Conservation (phyloP, 1,284 basidiomycete species). For the Boletellus sp. region DNA sequence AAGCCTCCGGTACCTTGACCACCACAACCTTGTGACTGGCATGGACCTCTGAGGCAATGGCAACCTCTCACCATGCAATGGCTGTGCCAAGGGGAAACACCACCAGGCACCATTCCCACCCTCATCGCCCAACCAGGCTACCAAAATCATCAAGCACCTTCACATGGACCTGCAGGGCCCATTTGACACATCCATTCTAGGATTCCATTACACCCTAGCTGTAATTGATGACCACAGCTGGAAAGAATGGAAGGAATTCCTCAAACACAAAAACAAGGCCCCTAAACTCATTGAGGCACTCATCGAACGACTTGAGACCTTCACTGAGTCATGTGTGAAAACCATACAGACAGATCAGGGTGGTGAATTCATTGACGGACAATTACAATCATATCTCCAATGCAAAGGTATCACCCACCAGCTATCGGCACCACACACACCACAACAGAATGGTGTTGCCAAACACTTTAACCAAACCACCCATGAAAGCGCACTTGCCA, state of each 20-base stretch:
- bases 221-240: slow-evolving; percentile 7
- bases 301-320: not conserved
- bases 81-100: not conserved
- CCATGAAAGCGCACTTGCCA: not conserved
- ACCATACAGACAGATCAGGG: not conserved
- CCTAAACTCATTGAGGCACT: not conserved
- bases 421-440: not conserved
- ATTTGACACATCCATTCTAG: not conserved
- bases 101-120: not conserved
- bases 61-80: slow-evolving; percentile 1
- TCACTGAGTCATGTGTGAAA: not conserved
- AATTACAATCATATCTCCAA: not conserved
- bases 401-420: not conserved
- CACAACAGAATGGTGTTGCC: not conserved
- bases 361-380: not conserved
- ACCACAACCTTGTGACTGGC: slow-evolving; percentile 4
- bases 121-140: not conserved
- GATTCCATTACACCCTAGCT: slow-evolving; percentile 1
- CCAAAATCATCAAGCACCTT: not conserved
- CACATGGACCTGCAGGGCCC: slow-evolving; percentile 11
- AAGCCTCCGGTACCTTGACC: not conserved
- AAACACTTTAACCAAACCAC: not conserved
- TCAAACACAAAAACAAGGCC: slow-evolving; percentile 7
- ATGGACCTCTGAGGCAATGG: slow-evolving; percentile 4
- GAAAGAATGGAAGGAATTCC: slow-evolving; percentile 1